phyloP scores from a whole-genome alignment of 495 filamentous ascomycete genomes.

The Lindgomyces ingoldianus region DNA sequence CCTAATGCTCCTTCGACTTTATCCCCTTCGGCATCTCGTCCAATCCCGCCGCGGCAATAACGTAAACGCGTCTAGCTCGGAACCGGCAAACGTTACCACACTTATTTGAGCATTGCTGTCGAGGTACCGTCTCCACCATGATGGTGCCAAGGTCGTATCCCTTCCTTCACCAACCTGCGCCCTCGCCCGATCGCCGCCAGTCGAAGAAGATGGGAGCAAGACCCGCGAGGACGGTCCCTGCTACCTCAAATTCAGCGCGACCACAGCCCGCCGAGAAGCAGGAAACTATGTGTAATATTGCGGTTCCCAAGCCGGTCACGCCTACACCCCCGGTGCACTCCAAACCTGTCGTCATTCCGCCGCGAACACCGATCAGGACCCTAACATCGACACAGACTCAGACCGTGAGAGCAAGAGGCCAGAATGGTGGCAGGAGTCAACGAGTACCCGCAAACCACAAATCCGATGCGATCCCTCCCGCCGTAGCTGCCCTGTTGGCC shows the following conservation, averaged over 20 bases:
- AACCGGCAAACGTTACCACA: constrained; percentile 14
- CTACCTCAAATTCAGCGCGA: not conserved
- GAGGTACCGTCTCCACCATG: constrained; percentile 30
- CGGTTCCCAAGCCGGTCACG: not conserved
- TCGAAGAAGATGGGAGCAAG: constrained; percentile 32
- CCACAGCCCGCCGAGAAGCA: constrained; percentile 3
- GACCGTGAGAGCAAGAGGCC: constrained; percentile 34
- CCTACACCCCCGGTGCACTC: constrained; percentile 20
- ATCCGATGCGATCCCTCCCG: constrained; percentile 44
- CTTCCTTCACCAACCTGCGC: constrained; percentile 17
- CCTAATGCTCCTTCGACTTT: constrained; percentile 4
- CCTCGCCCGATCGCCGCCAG: constrained; percentile 9
- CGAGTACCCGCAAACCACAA: constrained; percentile 36
- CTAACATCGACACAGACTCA: constrained; percentile 24
- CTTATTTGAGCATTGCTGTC: not conserved
- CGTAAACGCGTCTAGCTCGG: constrained; percentile 21
- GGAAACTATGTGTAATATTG: constrained; percentile 1
- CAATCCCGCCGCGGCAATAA: constrained; percentile 27
- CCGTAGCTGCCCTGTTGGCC: constrained; percentile 50
- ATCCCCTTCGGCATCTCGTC: constrained; percentile 8
- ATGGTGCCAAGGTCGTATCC: constrained; percentile 38
- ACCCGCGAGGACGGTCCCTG: constrained; percentile 4
- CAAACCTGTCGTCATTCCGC: constrained; percentile 38
- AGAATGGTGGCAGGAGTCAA: constrained; percentile 29
- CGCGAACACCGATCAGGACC: constrained; percentile 22